Evolutionary conservation across 2,329 filamentous ascomycete species (phyloP), one percentile per base, ranked within the genome.

Genomic region (Cylindrodendrum hubeiense): DNA sequence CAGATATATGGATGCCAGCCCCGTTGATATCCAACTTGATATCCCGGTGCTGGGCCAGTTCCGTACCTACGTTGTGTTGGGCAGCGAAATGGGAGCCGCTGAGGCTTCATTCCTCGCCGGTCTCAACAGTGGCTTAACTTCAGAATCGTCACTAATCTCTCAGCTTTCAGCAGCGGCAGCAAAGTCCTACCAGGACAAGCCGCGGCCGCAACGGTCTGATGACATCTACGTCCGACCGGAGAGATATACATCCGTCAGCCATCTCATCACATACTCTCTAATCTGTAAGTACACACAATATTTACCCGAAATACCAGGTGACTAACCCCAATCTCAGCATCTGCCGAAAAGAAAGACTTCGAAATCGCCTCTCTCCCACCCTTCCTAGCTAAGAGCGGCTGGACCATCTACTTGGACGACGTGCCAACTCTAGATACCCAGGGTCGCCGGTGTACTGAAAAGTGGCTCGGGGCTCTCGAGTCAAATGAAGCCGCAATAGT

Each of bases 11-110:
- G 92, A 94, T 76, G 89, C 91, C 2, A 94, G 94, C 69, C 91
- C 91, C 0, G 87, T 94, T 34, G 90, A 94, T 69, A 80, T 94
- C 21, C 91, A 94, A 75, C 87, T 93, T 4, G 91, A 94, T 71
- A 91, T 94, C 37, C 92, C 92, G 1, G 86, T 93, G 76, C 81
- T 94, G 4, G 90, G 91, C 22, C 92, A 94, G 73, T 95, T 94
- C 81, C 86, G 90, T 34, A 85, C 93, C 49, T 93, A 92, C 76
- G 84, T 93, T 66, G 86, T 94, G 66, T 85, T 88, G 58, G 87
- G 86, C 67, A 84, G 91, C 71, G 81, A 92, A 1, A 81, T 83
- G 49, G 76, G 82, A 19, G 82, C 84, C 8, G 26, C 46, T 7
- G 61, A 63, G 7, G 80, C 79, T 63, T 78, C 80, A 0, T 92